Conservation (phyloP, 352 stramenopile genomes). For the Phytophthora quininea region DNA sequence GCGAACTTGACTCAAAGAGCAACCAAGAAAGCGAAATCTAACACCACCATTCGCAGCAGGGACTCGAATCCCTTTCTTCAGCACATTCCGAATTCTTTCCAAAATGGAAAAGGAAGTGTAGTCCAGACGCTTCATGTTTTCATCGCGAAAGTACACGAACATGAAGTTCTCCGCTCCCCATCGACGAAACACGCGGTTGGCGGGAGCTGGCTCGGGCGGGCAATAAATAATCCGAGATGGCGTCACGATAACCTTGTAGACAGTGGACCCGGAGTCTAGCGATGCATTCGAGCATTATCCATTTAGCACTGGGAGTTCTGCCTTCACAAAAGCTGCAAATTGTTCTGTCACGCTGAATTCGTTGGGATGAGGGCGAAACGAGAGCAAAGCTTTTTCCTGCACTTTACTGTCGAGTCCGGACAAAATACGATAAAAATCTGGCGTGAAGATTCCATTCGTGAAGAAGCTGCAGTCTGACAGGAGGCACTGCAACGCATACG, state of each 20-base stretch:
- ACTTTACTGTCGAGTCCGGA: conserved; percentile 32
- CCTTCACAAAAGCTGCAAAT: conserved; percentile 44
- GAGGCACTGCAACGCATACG: conserved; percentile 61
- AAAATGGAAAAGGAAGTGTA: conserved; percentile 49
- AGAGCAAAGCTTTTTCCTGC: conserved; percentile 53
- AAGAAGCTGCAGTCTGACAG: conserved; percentile 54
- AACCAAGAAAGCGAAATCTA: conserved; percentile 69
- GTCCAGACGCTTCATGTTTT: conserved; percentile 76
- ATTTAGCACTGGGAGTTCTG: conserved; percentile 39
- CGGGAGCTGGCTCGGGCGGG: conserved; percentile 48
- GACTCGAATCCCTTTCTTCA: conserved; percentile 48
- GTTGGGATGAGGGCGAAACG: conserved; percentile 36
- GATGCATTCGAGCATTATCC: conserved; percentile 22
- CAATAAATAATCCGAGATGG: conserved; percentile 73
- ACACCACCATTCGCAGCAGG: conserved; percentile 26
- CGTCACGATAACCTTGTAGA: conserved; percentile 74
- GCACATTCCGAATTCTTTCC: conserved; percentile 43
- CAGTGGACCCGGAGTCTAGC: conserved; percentile 25
- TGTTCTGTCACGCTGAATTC: conserved; percentile 31
- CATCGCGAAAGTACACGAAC: conserved; percentile 85
- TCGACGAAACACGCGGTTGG: conserved; percentile 75
- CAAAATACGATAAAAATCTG: conserved; percentile 47
- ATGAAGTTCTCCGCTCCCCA: conserved; percentile 80
- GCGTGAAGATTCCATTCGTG: conserved; percentile 44
- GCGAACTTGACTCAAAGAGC: conserved; percentile 76